phyloP scores from a whole-genome alignment of 2,329 filamentous ascomycete genomes.

The Fusarium sp. region DNA sequence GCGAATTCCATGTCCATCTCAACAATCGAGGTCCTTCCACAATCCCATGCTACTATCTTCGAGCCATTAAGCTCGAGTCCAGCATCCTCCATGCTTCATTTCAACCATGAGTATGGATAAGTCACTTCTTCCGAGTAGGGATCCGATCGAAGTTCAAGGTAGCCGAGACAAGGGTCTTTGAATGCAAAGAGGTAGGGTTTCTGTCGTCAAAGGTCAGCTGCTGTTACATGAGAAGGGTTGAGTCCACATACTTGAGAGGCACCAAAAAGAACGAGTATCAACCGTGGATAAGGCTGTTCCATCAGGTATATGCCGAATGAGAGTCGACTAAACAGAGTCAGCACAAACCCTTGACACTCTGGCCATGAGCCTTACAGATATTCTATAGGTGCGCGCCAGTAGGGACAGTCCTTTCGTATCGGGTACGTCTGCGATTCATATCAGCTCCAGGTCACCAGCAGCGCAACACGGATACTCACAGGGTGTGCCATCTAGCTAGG shows the following conservation, averaged over 20 bases:
- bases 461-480: constrained; percentile 13
- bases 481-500: constrained; percentile 47
- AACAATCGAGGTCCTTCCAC: constrained; percentile 8
- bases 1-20: constrained; percentile 8
- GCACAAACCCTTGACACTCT: background rate
- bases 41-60: background rate
- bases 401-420: constrained; percentile 3
- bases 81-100: background rate
- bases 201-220: background rate
- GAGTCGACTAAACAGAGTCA: constrained; percentile 15
- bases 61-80: background rate
- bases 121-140: background rate
- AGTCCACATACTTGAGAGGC: constrained; percentile 13
- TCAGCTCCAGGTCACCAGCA: constrained; percentile 10
- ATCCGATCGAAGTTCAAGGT: background rate
- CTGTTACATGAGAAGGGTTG: background rate
- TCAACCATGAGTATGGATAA: background rate
- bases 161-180: background rate
- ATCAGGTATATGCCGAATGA: background rate
- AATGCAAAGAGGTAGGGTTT: background rate
- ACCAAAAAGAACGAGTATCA: background rate
- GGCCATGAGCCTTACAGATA: constrained; percentile 4
- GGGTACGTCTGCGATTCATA: constrained; percentile 8
- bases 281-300: background rate
- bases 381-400: background rate